A percentile compares a stretch with the other conserved stretches of the same genome.
These are phyloP conservation scores for Triangularia setosa DNA, from an alignment of 2,329 filamentous ascomycete genomes.

Conservation along the genomic window DNA sequence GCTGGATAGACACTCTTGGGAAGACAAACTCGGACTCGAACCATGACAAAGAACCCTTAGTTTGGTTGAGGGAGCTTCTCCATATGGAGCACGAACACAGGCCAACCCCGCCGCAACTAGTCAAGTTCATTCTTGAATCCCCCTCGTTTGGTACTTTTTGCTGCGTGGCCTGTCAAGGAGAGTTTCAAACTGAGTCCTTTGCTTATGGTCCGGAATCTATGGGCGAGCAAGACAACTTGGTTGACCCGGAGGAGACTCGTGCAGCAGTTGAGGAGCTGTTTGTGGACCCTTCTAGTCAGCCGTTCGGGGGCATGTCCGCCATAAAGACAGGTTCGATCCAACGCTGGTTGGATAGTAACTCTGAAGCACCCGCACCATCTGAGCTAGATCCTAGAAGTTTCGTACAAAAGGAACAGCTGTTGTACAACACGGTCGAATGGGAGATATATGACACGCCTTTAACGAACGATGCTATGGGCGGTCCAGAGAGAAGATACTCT, in stretches of 20 bases:
- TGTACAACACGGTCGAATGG: background rate
- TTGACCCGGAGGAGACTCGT: background rate
- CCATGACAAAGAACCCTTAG: slow-evolving; percentile 20
- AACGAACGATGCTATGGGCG: background rate
- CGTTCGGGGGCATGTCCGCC: background rate
- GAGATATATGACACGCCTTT: background rate
- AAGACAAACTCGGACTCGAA: background rate
- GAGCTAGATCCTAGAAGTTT: background rate
- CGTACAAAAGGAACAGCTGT: background rate
- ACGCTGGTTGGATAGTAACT: background rate
- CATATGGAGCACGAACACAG: slow-evolving; percentile 12
- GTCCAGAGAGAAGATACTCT: background rate
- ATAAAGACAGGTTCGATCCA: background rate
- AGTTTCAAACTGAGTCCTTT: slow-evolving; percentile 13
- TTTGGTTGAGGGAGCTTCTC: slow-evolving; percentile 16
- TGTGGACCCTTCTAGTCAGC: background rate
- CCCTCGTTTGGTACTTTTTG: slow-evolving; percentile 20
- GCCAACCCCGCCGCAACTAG: slow-evolving; percentile 10
- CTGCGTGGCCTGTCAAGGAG: slow-evolving; percentile 15
- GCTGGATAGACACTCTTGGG: slow-evolving; percentile 13
- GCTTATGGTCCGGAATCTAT: background rate
- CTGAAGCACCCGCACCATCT: background rate
- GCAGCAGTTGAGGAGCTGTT: background rate
- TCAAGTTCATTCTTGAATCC: slow-evolving; percentile 20
- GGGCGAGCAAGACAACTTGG: background rate